phyloP scores from a whole-genome alignment of 83 land plant species.

The Diphasiastrum complanatum region DNA sequence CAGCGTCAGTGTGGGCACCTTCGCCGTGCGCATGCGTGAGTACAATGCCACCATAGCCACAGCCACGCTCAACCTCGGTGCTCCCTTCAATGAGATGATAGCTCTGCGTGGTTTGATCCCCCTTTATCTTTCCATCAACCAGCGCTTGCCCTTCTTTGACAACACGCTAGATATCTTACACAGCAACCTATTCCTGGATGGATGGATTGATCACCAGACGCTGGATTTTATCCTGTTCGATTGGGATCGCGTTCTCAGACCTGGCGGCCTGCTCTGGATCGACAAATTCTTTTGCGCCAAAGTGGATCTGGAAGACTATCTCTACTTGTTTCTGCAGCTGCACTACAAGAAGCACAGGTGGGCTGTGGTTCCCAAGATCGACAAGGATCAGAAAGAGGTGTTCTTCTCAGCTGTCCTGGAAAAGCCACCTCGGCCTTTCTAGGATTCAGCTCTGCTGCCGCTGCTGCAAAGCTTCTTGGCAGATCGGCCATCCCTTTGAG shows the following conservation, averaged over 20 bases:
- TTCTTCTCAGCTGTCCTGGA: conserved; percentile 75
- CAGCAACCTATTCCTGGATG: conserved; percentile 56
- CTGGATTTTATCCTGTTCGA: conserved; percentile 64
- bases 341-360: conserved; percentile 58
- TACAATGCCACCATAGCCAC: neutral
- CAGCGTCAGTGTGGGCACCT: neutral
- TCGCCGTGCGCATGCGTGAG: conserved; percentile 4
- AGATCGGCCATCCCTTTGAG: too few species aligned
- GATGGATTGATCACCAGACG: conserved; percentile 63
- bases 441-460: too few species aligned
- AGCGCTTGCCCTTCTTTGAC: conserved; percentile 25
- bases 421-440: conserved; percentile 66
- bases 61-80: conserved; percentile 9
- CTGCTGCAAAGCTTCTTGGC: too few species aligned
- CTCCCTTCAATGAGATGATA: conserved; percentile 11
- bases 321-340: conserved; percentile 44
- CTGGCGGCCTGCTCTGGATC: conserved; percentile 73
- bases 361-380: conserved; percentile 53
- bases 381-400: conserved; percentile 45
- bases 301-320: conserved; percentile 44
- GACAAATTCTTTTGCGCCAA: conserved; percentile 64
- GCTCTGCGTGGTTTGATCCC: conserved; percentile 2
- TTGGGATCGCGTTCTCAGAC: conserved; percentile 72
- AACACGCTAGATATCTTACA: conserved; percentile 50
- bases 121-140: conserved; percentile 3